Evolutionary conservation across 2,329 filamentous ascomycete genomes (phyloP).

Genomic region (Neofusicoccum kwambonambiense): DNA sequence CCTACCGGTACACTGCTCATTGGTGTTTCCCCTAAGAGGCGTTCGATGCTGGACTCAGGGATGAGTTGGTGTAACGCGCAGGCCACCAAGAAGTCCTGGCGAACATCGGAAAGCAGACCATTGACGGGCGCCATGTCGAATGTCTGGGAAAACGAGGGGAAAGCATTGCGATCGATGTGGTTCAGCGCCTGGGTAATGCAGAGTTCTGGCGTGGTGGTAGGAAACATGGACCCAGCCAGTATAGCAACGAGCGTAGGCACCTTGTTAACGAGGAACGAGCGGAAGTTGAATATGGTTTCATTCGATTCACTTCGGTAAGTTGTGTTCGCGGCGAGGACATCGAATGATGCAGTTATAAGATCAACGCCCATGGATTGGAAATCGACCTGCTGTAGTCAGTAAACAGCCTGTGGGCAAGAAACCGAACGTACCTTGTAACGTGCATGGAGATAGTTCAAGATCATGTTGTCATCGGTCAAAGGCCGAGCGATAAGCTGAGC

Average conservation of each 20-base stretch:
- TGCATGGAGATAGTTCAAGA: conserved; percentile 80
- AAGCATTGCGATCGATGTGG: conserved; percentile 61
- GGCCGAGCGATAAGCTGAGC: conserved; percentile 74
- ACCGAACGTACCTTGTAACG: conserved; percentile 67
- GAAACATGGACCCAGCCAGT: conserved; percentile 57
- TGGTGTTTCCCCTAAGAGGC: conserved; percentile 78
- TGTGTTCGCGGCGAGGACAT: conserved; percentile 82
- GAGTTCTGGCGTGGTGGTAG: conserved; percentile 59
- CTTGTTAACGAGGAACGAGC: conserved; percentile 82
- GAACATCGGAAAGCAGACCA: conserved; percentile 63
- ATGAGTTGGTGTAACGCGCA: conserved; percentile 89
- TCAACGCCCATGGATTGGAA: conserved; percentile 76
- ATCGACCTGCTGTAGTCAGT: conserved; percentile 60
- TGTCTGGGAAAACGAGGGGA: conserved; percentile 64
- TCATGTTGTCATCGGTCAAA: conserved; percentile 73
- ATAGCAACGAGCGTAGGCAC: conserved; percentile 61
- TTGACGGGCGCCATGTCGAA: conserved; percentile 57
- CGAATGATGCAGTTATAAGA: conserved; percentile 83
- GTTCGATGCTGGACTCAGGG: conserved; percentile 71
- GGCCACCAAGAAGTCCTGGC: conserved; percentile 82
- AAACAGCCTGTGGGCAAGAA: conserved; percentile 10
- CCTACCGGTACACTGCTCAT: conserved; percentile 74
- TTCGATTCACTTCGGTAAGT: conserved; percentile 44
- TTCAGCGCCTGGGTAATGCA: conserved; percentile 66
- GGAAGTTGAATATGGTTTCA: conserved; percentile 67